Base-by-base conservation (phyloP, 169 alveolate genomes). In the Eimeria sp. region DNA sequence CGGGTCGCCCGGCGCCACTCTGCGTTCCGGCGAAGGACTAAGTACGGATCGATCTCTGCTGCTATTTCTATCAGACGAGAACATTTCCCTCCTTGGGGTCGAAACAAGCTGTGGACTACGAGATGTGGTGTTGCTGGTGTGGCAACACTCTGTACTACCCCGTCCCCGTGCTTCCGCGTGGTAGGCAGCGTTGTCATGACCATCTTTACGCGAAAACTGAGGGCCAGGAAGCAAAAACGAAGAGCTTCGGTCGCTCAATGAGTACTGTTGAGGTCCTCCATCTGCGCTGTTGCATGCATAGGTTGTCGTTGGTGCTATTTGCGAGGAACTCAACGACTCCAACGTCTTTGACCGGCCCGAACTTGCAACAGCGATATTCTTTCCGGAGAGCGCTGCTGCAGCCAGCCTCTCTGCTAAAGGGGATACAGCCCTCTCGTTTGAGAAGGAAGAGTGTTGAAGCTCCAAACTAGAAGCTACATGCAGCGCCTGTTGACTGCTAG, bases 391-490 rank as follows among this genome's bases (percentile, higher is more conserved):
- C 5, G 45, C 45, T 78, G 88, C 65, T 49, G 88, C 65, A 47
- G 67, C 88, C 47, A 78, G 16, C 67, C 67, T 78, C 43, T 78
- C 88, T 13, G 88, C 65, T 14, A 78, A 45, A 27, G 91, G 75
- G 27, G 75, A 84, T 3, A 76, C 27, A 14, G 45, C 80, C 51
- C 80, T 63, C n/a, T 63, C 75, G 20, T 49, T 49, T 4, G 93
- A 87, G 11, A 61, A 49, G 30, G 93, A 34, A 63, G 93, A 87
- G 54, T 58, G 93, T n/a, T 40, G 93, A 45, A 57, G 82, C 67
- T 57, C 93, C 67, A 49, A 57, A 43, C 34, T 43, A 87, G 93
- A 43, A 58, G 93, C 6, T n/a, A 61, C 78, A 43, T 61, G 40
- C 65, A 87, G n/a, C 7, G 93, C 65, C 34, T 63, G 80, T 34